Base-by-base conservation (phyloP, 2,329 filamentous ascomycete species). In the Ophiocordyceps robertsii region DNA sequence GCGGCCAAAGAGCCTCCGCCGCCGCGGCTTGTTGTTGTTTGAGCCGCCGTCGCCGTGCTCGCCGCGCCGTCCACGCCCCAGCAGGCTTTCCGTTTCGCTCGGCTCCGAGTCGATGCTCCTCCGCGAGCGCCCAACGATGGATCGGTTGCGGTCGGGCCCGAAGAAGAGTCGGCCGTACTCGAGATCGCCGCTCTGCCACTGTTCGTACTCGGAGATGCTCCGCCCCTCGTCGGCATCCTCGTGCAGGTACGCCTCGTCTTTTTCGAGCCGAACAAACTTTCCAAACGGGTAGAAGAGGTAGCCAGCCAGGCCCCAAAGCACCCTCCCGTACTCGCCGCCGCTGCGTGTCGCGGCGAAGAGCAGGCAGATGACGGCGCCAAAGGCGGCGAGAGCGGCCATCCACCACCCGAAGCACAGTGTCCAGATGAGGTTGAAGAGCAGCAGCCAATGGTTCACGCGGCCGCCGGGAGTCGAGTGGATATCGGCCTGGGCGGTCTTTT, bases 161-260 rank as follows among this genome's bases (percentile, higher is more conserved):
- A 98, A 98, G 68, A 98, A 96, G 3, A 98, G 74, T 30, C 90
- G 77, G 3, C 92, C 92, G 59, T 96, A 88, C 62, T 98, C 92
- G 30, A 98, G 75, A 56, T 98, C 92, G 40, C 92, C 92, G 57
- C 80, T 95, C 65, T 98, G 92, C 92, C 92, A 98, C 64, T 95
- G 88, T 61, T 98, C 92, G 58, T 98, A 98, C 66, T 98, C 92
- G 54, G 86, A 93, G 56, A 98, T 95, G 65, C 89, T 96, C 56
- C 92, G 80, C 17, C 92, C 92, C 63, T 98, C 92, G 35, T 90
- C 89, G 56, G 92, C 80, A 55, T 98, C 92, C 64, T 98, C 92
- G 46, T 95, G 84, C 39, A 87, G 71, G 57, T 98, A 98, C 37
- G 84, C 83, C 56, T 96, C 92, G 52, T 98, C 92, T 59, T 90